phyloP scores from a whole-genome alignment of 345 rosid genomes.

The Aurinia saxatilis region DNA sequence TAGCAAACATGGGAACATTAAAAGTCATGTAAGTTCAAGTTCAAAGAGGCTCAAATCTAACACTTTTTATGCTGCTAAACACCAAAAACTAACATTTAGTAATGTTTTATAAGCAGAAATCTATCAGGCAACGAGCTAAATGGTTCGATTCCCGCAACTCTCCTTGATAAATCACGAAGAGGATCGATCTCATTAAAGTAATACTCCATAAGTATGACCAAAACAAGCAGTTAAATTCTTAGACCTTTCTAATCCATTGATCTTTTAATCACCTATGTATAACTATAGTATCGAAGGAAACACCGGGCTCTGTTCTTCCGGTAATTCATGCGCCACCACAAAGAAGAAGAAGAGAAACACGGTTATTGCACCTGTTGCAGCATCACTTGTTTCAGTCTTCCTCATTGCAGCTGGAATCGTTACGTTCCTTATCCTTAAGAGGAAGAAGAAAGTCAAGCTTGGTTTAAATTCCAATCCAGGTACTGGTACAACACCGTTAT shows the following conservation, averaged over 20 bases:
- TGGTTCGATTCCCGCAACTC: slow-evolving; percentile 41
- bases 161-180: slow-evolving; percentile 32
- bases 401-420: slow-evolving; percentile 15
- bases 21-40: slow-evolving; percentile 34
- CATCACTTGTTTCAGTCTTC: slow-evolving; percentile 18
- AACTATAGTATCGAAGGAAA: slow-evolving; percentile 38
- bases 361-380: slow-evolving; percentile 11
- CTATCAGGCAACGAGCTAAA: slow-evolving; percentile 34
- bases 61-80: neutral
- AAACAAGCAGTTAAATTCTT: neutral
- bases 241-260: neutral
- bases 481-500: slow-evolving; percentile 29
- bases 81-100: neutral
- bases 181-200: slow-evolving; percentile 36
- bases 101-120: slow-evolving; percentile 29
- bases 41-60: neutral
- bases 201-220: neutral
- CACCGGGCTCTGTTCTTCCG: slow-evolving; percentile 30
- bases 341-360: slow-evolving; percentile 28
- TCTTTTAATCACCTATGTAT: neutral
- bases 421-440: slow-evolving; percentile 14
- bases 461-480: slow-evolving; percentile 1
- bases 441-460: slow-evolving; percentile 18
- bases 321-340: slow-evolving; percentile 22
- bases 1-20: slow-evolving; percentile 30